Evolutionary conservation across 129 eudicot species (phyloP), one percentile per base, ranked within the genome.

Genomic region (Dittrichia graveolens): DNA sequence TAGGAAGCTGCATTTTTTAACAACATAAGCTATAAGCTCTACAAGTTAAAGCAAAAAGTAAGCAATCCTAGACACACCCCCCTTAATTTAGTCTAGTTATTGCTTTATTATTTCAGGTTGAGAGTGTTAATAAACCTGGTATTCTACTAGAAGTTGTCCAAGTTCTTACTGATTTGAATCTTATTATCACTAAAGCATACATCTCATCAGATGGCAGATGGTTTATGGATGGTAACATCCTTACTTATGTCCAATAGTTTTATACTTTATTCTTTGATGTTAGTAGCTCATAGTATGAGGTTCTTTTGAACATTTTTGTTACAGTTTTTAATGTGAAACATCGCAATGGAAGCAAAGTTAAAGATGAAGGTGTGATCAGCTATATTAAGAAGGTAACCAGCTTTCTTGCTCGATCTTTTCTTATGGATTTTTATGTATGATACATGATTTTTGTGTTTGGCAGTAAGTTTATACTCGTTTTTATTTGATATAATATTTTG

Each of bases 141-240:
- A 87, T 86, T 62, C 85, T 90, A 13, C 89, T 90, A 5, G 83
- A 87, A 74, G 96, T 90, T 24, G 96, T 90, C 60, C 96, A 90
- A 77, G 91, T 90, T 68, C 96, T 90, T 15, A 78, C 91, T 4
- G 95, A 90, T 48, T 48, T 91, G 80, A 78, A 78, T 70, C 92
- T 88, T 7, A 82, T 83, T 19, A 85, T 90, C 47, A 90, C 82
- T 55, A 90, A 90, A 78, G 96, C 91, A 5, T 90, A 90, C 76
- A 85, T 90, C 62, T 90, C 95, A 6, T 90, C 96, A 4, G 96
- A 90, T 65, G 96, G 91, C 14, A 86, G 91, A 75, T 90, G 96
- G 96, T 90, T 90, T 80, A 87, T 90, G 96, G 96, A 90, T 80
- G 96, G 96, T 85, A 87, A 53, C 13, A 2, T 48, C 41, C 19